Evolutionary conservation across 345 rosid species (phyloP), one percentile per base, ranked within the genome.

Genomic region (Schrenkiella parvula): DNA sequence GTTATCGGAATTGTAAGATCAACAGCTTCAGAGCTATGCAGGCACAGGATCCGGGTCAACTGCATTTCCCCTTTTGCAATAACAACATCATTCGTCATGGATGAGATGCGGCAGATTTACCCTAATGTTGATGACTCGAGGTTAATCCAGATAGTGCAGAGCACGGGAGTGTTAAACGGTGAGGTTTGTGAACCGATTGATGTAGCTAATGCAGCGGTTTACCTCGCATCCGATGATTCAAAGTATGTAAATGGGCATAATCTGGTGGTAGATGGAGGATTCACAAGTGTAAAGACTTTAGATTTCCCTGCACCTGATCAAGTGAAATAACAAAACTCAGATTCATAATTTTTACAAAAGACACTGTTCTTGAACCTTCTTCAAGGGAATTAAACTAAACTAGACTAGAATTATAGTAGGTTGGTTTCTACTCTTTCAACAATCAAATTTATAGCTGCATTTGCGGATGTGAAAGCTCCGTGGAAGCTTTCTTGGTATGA

Each of bases 201-300:
- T 59, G 72, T 90, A 53, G 98, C 98, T 28, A 84, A 90, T 44
- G 97, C 97, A 14, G 97, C 97, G 12, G 76, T 91, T 37, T 93
- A 85, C 71, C 85, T 93, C 2, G 91, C 87, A 1, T 89, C 96
- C 0, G 91, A 84, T 38, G 97, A 87, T 72, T 90, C 98, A 4
- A 89, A 88, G 80, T 92, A 88, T 41, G 88, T 92, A 6, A 88
- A 79, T 35, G 98, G 95, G 14, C 97, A 89, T 78, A 93, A 93
- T 66, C 71, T 93, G 75, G 91, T 88, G 59, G 89, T 93, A 6
- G 98, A 93, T 75, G 98, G 98, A 75, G 98, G 97, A 11, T 86
- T 90, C 77, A 89, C 97, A 17, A 69, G 72, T 35, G 79, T 87
- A 66, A 93, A 88, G 81, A 79, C 35, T 56, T 29, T 88, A 54